Conservation (phyloP, 768 basidiomycete genomes). For the Myochromella boudieri region DNA sequence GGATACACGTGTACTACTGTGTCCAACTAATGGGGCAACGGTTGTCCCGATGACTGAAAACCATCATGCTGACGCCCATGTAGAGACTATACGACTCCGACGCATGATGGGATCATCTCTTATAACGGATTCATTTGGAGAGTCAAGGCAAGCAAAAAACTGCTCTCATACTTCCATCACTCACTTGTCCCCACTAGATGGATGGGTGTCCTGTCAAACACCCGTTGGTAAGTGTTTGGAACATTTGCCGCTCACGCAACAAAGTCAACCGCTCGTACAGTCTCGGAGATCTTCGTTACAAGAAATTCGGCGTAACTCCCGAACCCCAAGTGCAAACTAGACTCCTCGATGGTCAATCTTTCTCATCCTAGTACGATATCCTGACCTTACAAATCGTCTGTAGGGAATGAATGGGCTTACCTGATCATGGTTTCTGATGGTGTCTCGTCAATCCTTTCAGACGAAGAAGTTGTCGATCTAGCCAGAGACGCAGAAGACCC, state of each 20-base stretch:
- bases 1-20: slow-evolving; percentile 87
- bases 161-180: neutral
- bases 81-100: slow-evolving; percentile 82
- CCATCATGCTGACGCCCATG: slow-evolving; percentile 91
- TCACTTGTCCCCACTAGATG: slow-evolving; percentile 48
- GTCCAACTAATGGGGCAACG: slow-evolving; percentile 67
- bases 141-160: slow-evolving; percentile 60
- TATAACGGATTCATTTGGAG: slow-evolving; percentile 93
- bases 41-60: slow-evolving; percentile 90
- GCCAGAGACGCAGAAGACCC: slow-evolving; percentile 72
- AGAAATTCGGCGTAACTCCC: slow-evolving; percentile 87
- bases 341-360: slow-evolving; percentile 64
- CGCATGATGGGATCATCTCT: slow-evolving; percentile 88
- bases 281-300: slow-evolving; percentile 87
- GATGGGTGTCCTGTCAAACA: slow-evolving; percentile 95
- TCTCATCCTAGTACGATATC: neutral
- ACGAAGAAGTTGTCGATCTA: slow-evolving; percentile 93
- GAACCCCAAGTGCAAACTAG: slow-evolving; percentile 86
- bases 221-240: slow-evolving; percentile 62
- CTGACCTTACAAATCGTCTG: neutral
- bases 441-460: slow-evolving; percentile 85
- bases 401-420: slow-evolving; percentile 84
- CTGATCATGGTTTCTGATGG: slow-evolving; percentile 93
- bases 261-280: slow-evolving; percentile 36
- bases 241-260: neutral